Evolutionary conservation across 2,329 filamentous ascomycete genomes (phyloP), one percentile per base, ranked within the genome.

Genomic region (Fusarium burgessii): DNA sequence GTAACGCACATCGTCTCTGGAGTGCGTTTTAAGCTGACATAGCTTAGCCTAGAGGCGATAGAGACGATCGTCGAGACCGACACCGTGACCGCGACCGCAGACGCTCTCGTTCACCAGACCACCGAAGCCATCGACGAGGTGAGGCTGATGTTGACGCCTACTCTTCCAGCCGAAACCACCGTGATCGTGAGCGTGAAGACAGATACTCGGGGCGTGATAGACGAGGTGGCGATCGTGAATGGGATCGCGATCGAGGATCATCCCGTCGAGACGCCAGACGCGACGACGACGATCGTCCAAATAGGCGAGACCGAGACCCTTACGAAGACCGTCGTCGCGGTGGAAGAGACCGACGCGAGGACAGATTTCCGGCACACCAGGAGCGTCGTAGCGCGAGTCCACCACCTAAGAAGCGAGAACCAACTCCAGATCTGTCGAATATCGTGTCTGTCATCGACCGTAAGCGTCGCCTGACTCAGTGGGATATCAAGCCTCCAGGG

Each of bases 401-500:
- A 40, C 92, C 93, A 32, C 90, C 91, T 13, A 97, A 97, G 85
- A 96, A 95, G 84, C 92, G 93, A 80, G 96, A 99, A 82, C 94
- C 96, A 11, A 99, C 96, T 1, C 97, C 96, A 38, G 97, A 99
- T 80, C 85, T 99, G 78, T 97, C 95, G 66, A 90, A 97, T 77
- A 85, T 97, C 65, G 86, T 92, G n/a, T 89, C 94, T 7, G 87
- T 99, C 64, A 85, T 94, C 70, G 91, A 95, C 78, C 91, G 95
- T 76, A 96, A 95, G 86, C 92, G 97, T 75, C 92, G 96, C 65
- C 85, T 99, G 86, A 98, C 95, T 38, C 97, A 99, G 82, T 99
- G 96, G 96, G 97, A 99, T 80, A 98, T 99, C 81, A 99, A 99
- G 84, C 96, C 96, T 9, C 93, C 94, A 18, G 95, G 96, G 46